phyloP scores from a whole-genome alignment of 495 filamentous ascomycete genomes.

The Cercophora scortea region DNA sequence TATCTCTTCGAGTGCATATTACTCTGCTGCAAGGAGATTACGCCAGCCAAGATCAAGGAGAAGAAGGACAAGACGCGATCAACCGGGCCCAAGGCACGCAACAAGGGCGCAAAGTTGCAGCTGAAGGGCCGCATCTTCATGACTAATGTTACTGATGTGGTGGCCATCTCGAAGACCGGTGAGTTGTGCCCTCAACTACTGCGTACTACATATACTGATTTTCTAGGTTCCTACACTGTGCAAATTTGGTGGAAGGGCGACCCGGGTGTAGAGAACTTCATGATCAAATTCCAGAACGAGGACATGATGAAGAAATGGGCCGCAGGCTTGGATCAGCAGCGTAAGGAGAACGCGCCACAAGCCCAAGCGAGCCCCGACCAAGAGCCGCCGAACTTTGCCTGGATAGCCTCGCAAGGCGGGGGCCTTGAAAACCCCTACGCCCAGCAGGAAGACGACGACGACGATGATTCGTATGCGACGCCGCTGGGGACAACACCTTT shows the following conservation, averaged over 20 bases:
- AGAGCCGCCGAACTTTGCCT: slow-evolving; percentile 58
- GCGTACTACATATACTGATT: slow-evolving; percentile 12
- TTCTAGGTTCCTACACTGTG: slow-evolving; percentile 75
- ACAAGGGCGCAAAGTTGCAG: slow-evolving; percentile 73
- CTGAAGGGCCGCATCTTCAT: slow-evolving; percentile 98
- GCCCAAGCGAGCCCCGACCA: slow-evolving; percentile 27
- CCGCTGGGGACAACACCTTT: slow-evolving; percentile 3
- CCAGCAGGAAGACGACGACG: slow-evolving; percentile 72
- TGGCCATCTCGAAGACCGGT: slow-evolving; percentile 79
- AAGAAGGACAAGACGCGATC: slow-evolving; percentile 50
- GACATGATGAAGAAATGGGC: slow-evolving; percentile 90
- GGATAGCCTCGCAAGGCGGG: slow-evolving; percentile 56
- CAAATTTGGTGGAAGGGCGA: slow-evolving; percentile 99
- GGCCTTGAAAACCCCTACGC: slow-evolving; percentile 70
- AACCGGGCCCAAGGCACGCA: slow-evolving; percentile 52
- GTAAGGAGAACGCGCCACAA: slow-evolving; percentile 40
- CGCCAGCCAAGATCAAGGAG: slow-evolving; percentile 75
- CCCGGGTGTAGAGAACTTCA: slow-evolving; percentile 90
- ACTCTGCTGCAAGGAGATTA: slow-evolving; percentile 93
- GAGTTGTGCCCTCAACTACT: slow-evolving; percentile 16
- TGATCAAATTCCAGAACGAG: slow-evolving; percentile 86
- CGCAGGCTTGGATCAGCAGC: slow-evolving; percentile 50
- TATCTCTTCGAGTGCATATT: slow-evolving; percentile 95
- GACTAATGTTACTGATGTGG: slow-evolving; percentile 94
- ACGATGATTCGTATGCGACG: slow-evolving; percentile 40